Evolutionary conservation across 1,284 basidiomycete genomes (phyloP), one percentile per base, ranked within the genome.

Genomic region (Puccinia coronata): DNA sequence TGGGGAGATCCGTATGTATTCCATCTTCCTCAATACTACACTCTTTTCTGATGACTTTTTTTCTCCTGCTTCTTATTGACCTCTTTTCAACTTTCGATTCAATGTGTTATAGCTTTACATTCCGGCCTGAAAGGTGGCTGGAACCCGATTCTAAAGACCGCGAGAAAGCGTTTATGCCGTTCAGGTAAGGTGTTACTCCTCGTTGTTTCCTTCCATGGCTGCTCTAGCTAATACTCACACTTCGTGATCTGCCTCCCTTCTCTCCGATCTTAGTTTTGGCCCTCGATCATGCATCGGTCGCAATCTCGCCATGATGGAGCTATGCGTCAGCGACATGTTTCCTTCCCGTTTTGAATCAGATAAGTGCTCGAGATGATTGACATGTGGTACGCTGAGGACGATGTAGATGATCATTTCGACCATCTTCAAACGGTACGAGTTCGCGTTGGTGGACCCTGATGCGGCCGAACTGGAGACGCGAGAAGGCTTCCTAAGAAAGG

Each of bases 1-100:
- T 96, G 93, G 92, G 93, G 94, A 20, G 88, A 89, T 55, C 76
- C 76, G 76, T 78, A 55, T 53, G 76, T n/a, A 67, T 12, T n/a
- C 20, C 14, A 49, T 41, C 25, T 20, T 47, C 20, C 31, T 34
- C n/a, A 18, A 8, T 51, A n/a, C 6, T 61, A 14, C 25, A 75
- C 11, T 43, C 18, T 34, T 28, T 36, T 49, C 41, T 34, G 23
- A 36, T 57, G 65, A 25, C 11, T 43, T 36, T 16, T n/a, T 57
- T 34, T 23, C 11, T 51, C 43, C 49, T 55, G 20, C 28, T 11
- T 43, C 69, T 70, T 25, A 14, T 18, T 36, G 59, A 61, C 59
- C 25, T 61, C 20, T 61, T 47, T 6, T 47, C 20, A 14, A 47
- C 43, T 14, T 18, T 18, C 43, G 1, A 47, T 47, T 47, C 20